Base-by-base conservation (phyloP, 192 early-diverging fungal species). In the Rhizophagus prolifer region DNA sequence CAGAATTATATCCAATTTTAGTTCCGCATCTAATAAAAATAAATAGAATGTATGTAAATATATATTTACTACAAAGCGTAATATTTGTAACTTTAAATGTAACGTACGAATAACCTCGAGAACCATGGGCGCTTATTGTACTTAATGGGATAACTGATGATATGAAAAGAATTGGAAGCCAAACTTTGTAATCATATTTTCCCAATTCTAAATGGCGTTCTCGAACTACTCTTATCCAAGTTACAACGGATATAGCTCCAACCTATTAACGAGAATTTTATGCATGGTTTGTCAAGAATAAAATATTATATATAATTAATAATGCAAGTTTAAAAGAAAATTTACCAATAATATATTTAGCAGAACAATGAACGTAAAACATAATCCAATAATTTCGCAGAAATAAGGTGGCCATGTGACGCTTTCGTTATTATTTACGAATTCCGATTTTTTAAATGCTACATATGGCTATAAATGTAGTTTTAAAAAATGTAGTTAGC, bases 131-230 rank as follows among this genome's bases (percentile, higher is more conserved):
- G 12, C 19, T 8, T 34, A 41, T 9, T 4, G 41, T 44, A 12
- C 9, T 44, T 12, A 34, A 2, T 9, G 7, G 30, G 14, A 34
- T n/a, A 9, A 31, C 2, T 30, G 34, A 14, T 2, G 64, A 12
- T 66, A 66, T 2, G 6, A 19, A 16, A 19, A 21, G 4, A 6
- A 66, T n/a, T 19, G 21, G 12, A 7, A 14, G 12, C 64, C 64
- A 66, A 30, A 66, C 16, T 38, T 66, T 66, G 7, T 23, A 66
- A 66, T 66, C 64, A 36, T 21, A 66, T 36, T 9, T 66, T 36
- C 64, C 64, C 4, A 66, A 41, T 1, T 66, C 19, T 38, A 34
- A 31, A n/a, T 9, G 3, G 0, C 0, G 6, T 41, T 66, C 64
- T 21, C 12, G 0, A 21, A 66, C 64, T n/a, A 66, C 64, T 38